A percentile compares a stretch with the other conserved stretches of the same genome.
phyloP scores from a whole-genome alignment of 306 rosid species.

The Betula pendula region DNA sequence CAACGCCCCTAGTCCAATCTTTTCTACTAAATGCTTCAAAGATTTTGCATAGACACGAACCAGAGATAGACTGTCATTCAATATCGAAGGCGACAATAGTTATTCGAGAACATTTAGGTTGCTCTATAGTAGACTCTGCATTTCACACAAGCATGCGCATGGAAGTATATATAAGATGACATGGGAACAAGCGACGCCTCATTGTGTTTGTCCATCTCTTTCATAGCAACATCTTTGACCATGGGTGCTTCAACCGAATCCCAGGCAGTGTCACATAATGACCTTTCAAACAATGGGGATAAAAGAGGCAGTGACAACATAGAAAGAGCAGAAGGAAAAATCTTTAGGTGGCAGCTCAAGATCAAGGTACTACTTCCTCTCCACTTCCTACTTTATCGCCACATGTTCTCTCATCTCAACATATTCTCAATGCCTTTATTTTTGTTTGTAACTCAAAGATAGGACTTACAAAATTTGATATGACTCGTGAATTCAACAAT shows the following conservation, averaged over 20 bases:
- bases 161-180: background rate
- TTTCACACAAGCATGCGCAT: background rate
- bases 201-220: background rate
- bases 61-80: background rate
- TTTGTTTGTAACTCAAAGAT: too few relatives aligned
- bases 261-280: background rate
- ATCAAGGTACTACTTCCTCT: background rate
- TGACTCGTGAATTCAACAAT: too few relatives aligned
- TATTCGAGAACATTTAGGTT: background rate
- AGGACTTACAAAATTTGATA: too few relatives aligned
- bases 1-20: background rate
- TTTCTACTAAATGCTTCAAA: background rate
- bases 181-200: background rate
- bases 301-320: background rate
- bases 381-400: background rate
- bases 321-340: background rate
- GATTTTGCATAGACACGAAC: background rate
- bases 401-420: too few relatives aligned
- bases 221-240: background rate
- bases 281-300: background rate
- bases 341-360: background rate
- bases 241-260: background rate
- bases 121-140: background rate
- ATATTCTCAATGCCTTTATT: too few relatives aligned
- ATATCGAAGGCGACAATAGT: background rate